A percentile compares a stretch with the other conserved stretches of the same genome.
Evolutionary conservation across 2,329 filamentous ascomycete genomes (phyloP).

Genomic region (Stenocarpella maydis): DNA sequence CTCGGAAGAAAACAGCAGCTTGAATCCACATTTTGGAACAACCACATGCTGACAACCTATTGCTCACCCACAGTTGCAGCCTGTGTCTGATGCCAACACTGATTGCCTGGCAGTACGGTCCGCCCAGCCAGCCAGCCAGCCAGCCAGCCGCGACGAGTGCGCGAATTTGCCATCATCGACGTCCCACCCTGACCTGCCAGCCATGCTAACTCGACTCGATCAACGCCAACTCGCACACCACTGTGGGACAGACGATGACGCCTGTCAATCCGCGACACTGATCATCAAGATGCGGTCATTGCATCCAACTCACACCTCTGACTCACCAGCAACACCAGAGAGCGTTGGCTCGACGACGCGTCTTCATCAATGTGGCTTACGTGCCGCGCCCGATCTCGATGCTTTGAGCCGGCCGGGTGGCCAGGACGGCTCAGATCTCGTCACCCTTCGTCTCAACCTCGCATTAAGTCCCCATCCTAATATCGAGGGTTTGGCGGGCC

Average conservation of each 20-base stretch:
- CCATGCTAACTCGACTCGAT: background rate
- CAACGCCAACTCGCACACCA: background rate
- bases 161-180: background rate
- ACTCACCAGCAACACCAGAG: background rate
- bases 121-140: no score
- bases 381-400: constrained; percentile 25
- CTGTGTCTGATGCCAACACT: constrained; percentile 12
- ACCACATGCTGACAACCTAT: background rate
- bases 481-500: constrained; percentile 12
- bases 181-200: background rate
- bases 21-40: background rate
- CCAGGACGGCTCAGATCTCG: background rate
- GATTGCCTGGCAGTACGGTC: background rate
- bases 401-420: background rate
- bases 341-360: constrained; percentile 21
- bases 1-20: constrained; percentile 18
- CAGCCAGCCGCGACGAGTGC: background rate
- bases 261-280: background rate
- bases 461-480: constrained; percentile 2
- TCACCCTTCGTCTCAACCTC: background rate
- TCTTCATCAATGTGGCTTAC: constrained; percentile 2
- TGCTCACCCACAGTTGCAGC: background rate
- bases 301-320: background rate
- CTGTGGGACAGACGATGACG: background rate
- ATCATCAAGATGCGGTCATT: constrained; percentile 7